Evolutionary conservation across 768 basidiomycete species (phyloP).

Genomic region (Coprinellus aureogranulatus): DNA sequence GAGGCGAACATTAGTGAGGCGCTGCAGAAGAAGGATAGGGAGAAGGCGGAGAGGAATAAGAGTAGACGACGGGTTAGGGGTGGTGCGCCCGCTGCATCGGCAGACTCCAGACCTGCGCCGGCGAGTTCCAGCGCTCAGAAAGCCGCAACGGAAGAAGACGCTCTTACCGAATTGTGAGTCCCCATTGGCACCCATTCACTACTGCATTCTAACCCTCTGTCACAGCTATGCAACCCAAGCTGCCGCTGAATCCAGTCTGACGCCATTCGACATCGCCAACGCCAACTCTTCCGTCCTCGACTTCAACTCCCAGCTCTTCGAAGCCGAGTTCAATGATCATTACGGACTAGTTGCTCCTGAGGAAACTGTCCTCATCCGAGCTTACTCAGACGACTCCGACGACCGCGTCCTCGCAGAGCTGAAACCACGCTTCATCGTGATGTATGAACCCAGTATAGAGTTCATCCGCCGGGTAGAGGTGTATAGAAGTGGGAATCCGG

Average conservation of each 20-base stretch:
- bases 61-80: slow-evolving; percentile 77
- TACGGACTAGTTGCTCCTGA: slow-evolving; percentile 80
- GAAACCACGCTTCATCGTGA: slow-evolving; percentile 86
- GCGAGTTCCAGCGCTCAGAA: slow-evolving; percentile 24
- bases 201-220: not conserved
- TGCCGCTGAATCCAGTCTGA: not conserved
- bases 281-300: slow-evolving; percentile 33
- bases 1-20: slow-evolving; percentile 61
- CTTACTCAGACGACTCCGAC: slow-evolving; percentile 91
- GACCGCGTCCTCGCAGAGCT: slow-evolving; percentile 86
- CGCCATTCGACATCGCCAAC: slow-evolving; percentile 16
- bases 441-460: slow-evolving; percentile 93
- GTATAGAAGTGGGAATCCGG: slow-evolving; percentile 81
- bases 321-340: slow-evolving; percentile 65
- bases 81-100: slow-evolving; percentile 51
- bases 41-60: slow-evolving; percentile 53
- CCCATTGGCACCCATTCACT: not conserved
- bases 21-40: slow-evolving; percentile 71
- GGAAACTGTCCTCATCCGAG: slow-evolving; percentile 79
- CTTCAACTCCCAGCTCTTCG: slow-evolving; percentile 35
- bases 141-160: slow-evolving; percentile 40
- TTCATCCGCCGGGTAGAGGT: slow-evolving; percentile 93
- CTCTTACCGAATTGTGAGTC: slow-evolving; percentile 59
- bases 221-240: slow-evolving; percentile 4
- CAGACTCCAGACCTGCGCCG: slow-evolving; percentile 13